These are phyloP conservation scores for Pelargonium citronellum DNA, from an alignment of 441 rosid genomes.

Conservation along the genomic window DNA sequence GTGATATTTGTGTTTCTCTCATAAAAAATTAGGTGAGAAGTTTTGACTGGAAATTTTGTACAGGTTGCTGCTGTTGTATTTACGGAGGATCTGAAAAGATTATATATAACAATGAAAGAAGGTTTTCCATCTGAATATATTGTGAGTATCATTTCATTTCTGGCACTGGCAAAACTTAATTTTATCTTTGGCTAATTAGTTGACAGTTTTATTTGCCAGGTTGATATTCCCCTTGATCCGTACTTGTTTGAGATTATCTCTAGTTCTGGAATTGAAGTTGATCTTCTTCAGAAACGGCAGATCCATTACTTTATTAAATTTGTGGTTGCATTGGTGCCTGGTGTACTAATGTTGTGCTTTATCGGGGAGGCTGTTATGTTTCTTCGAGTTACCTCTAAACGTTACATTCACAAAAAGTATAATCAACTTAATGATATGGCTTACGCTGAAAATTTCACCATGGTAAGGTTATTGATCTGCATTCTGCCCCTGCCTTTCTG, in stretches of 20 bases:
- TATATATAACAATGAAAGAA: constrained; percentile 90
- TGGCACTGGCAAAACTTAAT: constrained; percentile 3
- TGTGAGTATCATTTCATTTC: constrained; percentile 43
- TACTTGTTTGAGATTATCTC: constrained; percentile 78
- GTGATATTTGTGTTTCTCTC: not conserved
- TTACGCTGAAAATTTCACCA: constrained; percentile 79
- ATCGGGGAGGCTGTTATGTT: constrained; percentile 77
- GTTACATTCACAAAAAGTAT: constrained; percentile 81
- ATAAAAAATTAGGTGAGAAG: not conserved
- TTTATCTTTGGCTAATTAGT: constrained; percentile 15
- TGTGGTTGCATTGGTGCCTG: constrained; percentile 68
- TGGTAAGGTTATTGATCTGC: constrained; percentile 46
- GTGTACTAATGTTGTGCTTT: constrained; percentile 69
- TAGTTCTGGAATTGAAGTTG: constrained; percentile 87
- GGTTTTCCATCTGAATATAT: constrained; percentile 90
- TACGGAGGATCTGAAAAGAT: constrained; percentile 84
- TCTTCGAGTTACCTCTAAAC: constrained; percentile 65
- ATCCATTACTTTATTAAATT: constrained; percentile 88
- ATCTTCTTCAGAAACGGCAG: constrained; percentile 85
- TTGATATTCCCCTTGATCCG: constrained; percentile 92
- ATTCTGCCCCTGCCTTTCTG: constrained; percentile 5
- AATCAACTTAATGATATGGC: constrained; percentile 90
- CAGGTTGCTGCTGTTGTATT: constrained; percentile 95
- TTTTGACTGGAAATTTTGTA: constrained; percentile 15
- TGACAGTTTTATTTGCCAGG: constrained; percentile 42